Percentiles rank a stretch among this genome's conserved stretches.
Evolutionary conservation across 371 early-diverging fungal genomes (phyloP).

Genomic region (Synchytrium microbalum): DNA sequence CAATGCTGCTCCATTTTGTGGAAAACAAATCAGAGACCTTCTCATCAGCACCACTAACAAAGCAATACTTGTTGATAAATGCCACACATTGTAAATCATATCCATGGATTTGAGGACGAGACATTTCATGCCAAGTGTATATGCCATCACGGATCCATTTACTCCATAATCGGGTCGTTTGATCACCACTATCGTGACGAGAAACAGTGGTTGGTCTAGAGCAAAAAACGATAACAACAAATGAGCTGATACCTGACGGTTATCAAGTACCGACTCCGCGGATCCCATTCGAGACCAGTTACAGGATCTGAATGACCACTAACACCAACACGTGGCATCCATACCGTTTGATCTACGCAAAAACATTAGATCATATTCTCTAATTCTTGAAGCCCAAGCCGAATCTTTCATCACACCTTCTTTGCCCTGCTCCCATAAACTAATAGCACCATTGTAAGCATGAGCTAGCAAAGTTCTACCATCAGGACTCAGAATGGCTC

Average conservation of each 20-base stretch:
- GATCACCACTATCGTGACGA: slow-evolving; percentile 61
- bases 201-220: not conserved
- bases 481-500: slow-evolving; percentile 63
- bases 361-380: not conserved
- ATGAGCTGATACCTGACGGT: slow-evolving; percentile 45
- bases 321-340: slow-evolving; percentile 61
- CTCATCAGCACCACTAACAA: slow-evolving; percentile 90
- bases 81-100: slow-evolving; percentile 84
- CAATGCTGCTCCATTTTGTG: not conserved
- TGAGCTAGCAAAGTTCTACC: slow-evolving; percentile 63
- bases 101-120: slow-evolving; percentile 94
- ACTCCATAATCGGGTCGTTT: slow-evolving; percentile 78
- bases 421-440: slow-evolving; percentile 61
- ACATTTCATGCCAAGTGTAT: slow-evolving; percentile 87
- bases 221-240: slow-evolving; percentile 3
- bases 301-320: slow-evolving; percentile 75
- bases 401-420: slow-evolving; percentile 13
- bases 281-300: slow-evolving; percentile 76
- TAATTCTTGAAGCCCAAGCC: slow-evolving; percentile 21
- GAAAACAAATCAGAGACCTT: slow-evolving; percentile 40
- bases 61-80: slow-evolving; percentile 65
- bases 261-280: slow-evolving; percentile 61
- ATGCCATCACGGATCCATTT: slow-evolving; percentile 51
- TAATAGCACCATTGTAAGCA: slow-evolving; percentile 83
- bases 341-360: slow-evolving; percentile 18